A percentile compares a stretch with the other conserved stretches of the same genome.
phyloP scores from a whole-genome alignment of 2,329 filamentous ascomycete genomes.

The Phialocephala subalpina region DNA sequence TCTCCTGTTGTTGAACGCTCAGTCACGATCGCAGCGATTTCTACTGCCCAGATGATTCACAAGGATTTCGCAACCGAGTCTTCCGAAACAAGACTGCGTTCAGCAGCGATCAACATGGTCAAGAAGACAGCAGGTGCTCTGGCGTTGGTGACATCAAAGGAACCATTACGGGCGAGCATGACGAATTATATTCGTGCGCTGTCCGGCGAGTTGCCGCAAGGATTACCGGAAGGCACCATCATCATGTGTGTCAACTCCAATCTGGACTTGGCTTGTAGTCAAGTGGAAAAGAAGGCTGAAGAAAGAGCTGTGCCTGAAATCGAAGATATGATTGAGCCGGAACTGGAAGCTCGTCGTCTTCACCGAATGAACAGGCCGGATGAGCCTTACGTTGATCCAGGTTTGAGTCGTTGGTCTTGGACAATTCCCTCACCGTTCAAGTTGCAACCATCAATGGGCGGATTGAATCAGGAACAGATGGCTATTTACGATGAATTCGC shows the following conservation, averaged over 20 bases:
- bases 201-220: conserved; percentile 74
- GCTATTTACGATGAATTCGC: conserved; percentile 98
- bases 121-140: conserved; percentile 93
- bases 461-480: conserved; percentile 90
- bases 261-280: conserved; percentile 88
- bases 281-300: conserved; percentile 96
- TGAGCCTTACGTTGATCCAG: conserved; percentile 84
- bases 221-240: conserved; percentile 91
- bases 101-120: conserved; percentile 91
- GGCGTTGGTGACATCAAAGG: conserved; percentile 97
- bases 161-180: conserved; percentile 94
- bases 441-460: conserved; percentile 73
- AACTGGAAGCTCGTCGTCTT: conserved; percentile 78
- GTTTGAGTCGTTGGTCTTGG: conserved; percentile 88
- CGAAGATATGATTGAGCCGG: conserved; percentile 87
- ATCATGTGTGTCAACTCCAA: conserved; percentile 99
- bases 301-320: conserved; percentile 94
- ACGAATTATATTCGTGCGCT: conserved; percentile 89
- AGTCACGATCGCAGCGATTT: conserved; percentile 97
- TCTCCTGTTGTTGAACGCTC: conserved; percentile 97
- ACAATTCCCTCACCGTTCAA: conserved; percentile 95
- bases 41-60: conserved; percentile 91
- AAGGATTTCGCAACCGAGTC: conserved; percentile 97
- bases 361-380: conserved; percentile 79
- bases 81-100: conserved; percentile 86